Percentiles rank a stretch among this genome's conserved stretches.
Evolutionary conservation across 2,329 filamentous ascomycete genomes (phyloP).

Genomic region (Trichoderma koningiopsis): DNA sequence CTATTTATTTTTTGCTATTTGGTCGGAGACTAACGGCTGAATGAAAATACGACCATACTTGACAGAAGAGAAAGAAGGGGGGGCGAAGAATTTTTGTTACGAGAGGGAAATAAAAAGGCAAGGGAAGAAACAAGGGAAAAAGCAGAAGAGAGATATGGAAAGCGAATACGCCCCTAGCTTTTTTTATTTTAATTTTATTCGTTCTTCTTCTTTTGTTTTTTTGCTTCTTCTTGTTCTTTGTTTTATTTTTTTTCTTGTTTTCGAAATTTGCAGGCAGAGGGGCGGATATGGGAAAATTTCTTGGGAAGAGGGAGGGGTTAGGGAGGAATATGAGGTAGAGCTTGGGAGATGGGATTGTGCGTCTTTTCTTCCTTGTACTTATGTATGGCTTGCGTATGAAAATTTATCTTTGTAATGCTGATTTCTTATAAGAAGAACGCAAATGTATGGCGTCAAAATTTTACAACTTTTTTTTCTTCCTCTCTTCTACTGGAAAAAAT

Average conservation of each 20-base stretch:
- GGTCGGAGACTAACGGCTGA: constrained; percentile 8
- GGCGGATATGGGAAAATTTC: not conserved
- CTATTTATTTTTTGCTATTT: not conserved
- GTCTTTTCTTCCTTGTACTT: not conserved
- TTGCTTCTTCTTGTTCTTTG: constrained; percentile 1
- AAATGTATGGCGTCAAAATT: constrained; percentile 22
- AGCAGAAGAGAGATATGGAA: constrained; percentile 4
- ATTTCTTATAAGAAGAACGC: not conserved
- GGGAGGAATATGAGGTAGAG: not conserved
- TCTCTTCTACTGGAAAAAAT: not conserved
- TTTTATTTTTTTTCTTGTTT: not conserved
- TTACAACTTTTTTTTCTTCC: not conserved
- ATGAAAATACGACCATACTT: constrained; percentile 1
- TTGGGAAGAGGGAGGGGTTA: not conserved
- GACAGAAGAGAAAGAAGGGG: not conserved
- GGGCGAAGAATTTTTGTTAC: not conserved
- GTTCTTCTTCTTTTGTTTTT: constrained; percentile 1
- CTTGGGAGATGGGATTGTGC: not conserved
- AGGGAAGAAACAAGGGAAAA: not conserved
- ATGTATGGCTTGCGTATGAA: constrained; percentile 22
- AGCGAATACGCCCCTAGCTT: constrained; percentile 19
- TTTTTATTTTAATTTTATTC: constrained; percentile 9
- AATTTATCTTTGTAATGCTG: constrained; percentile 22
- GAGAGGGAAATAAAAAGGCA: not conserved
- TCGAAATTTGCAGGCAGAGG: not conserved